Base-by-base conservation (phyloP, 2,329 filamentous ascomycete species). In the Chrysoporthe puriensis region DNA sequence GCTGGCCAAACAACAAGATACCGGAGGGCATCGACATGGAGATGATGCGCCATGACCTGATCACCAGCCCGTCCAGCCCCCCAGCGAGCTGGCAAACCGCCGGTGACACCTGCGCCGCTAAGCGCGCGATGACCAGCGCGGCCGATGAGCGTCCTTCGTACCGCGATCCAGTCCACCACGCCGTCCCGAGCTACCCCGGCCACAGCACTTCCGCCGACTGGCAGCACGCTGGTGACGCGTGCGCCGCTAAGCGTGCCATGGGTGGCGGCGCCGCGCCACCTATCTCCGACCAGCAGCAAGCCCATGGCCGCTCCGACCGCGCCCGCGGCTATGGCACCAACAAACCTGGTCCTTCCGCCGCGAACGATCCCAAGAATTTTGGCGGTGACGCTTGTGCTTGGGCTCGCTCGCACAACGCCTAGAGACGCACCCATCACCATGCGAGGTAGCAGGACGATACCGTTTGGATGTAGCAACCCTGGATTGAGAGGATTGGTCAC, bases 381-480 rank as follows among this genome's bases (percentile, higher is more conserved):
- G 59, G 36, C 16, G 43, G 59, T 34, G 11, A 46, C 26, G 59
- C 43, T 61, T 61, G 59, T 46, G 59, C 43, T n/a, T 44, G 59
- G 59, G 59, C 59, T 4, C 59, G 59, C 42, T 61, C 59, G 18
- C 43, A 61, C 26, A 46, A 46, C 14, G 21, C 42, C 14, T 61
- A 34, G 42, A 16, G 43, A 18, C 18, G 21, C 16, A 46, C 16
- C 59, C 34, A 16, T n/a, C 13, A 18, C 43, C 14, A 26, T 44
- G 1, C 18, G 57, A 40, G 9, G 32, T 4, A 40, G 54, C 34
- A 32, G 54, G 32, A 40, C n/a, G 34, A 18, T 40, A 57, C 6
- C 32, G 16, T 18, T 36, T 32, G 6, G 16, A 3, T 16, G 34
- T 3, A 40, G 18, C 54, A 6, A 40, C 18, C 8, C 34, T 40